phyloP scores from a whole-genome alignment of 306 rosid genomes.

The Canavalia ensiformis region DNA sequence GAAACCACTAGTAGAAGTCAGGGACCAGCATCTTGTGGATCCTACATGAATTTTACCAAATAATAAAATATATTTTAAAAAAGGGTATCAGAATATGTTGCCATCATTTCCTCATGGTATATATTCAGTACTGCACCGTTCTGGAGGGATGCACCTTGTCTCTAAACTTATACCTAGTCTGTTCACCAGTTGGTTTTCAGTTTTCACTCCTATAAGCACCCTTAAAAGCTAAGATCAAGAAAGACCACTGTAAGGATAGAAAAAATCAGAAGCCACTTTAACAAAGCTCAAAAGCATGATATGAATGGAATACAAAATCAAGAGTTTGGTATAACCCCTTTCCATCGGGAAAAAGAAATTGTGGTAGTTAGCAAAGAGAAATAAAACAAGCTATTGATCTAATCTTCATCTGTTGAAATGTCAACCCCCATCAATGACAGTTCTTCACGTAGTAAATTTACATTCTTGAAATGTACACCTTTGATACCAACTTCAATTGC shows the following conservation, averaged over 20 bases:
- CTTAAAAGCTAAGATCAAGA: neutral
- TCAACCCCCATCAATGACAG: constrained; percentile 66
- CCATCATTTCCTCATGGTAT: neutral
- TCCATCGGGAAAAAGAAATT: constrained; percentile 16
- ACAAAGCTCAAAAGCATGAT: constrained; percentile 30
- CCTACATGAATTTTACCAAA: neutral
- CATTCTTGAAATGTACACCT: constrained; percentile 79
- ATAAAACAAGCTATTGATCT: constrained; percentile 30
- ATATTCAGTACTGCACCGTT: neutral
- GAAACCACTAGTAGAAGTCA: too few relatives aligned
- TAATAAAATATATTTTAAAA: neutral
- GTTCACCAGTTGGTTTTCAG: neutral
- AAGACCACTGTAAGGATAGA: neutral
- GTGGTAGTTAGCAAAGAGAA: constrained; percentile 16
- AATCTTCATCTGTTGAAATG: constrained; percentile 52
- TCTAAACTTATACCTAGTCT: neutral
- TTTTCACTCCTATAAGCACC: constrained; percentile 17
- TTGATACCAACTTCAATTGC: constrained; percentile 77
- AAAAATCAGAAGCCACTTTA: constrained; percentile 13
- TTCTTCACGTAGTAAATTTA: constrained; percentile 62
- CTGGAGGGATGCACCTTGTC: constrained; percentile 24
- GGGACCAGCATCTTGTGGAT: neutral
- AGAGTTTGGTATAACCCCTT: constrained; percentile 33
- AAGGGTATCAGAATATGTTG: neutral
- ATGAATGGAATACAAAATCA: constrained; percentile 45